Evolutionary conservation across 2,329 filamentous ascomycete genomes (phyloP).

Genomic region (Parascedosporium putredinis): DNA sequence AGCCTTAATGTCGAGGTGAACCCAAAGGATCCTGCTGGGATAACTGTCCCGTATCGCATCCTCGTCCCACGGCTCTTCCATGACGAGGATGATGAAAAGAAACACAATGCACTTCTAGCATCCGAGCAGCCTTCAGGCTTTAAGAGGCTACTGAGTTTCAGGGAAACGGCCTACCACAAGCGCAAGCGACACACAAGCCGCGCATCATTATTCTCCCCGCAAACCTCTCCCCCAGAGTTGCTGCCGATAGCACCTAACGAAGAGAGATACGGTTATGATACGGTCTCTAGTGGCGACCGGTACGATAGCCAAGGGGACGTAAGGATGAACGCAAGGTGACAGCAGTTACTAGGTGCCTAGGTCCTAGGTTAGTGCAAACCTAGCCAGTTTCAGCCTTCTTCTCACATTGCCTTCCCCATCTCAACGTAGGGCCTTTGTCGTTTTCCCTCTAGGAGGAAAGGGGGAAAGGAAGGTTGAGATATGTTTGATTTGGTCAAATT

Average conservation of each 20-base stretch:
- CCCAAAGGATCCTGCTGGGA: conserved; percentile 73
- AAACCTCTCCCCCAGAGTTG: not conserved
- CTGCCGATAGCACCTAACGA: not conserved
- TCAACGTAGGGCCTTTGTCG: too few relatives aligned
- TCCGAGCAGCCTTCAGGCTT: conserved; percentile 23
- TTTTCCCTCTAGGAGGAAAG: too few relatives aligned
- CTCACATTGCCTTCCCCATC: too few relatives aligned
- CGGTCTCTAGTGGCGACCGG: not conserved
- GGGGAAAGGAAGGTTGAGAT: too few relatives aligned
- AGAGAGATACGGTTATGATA: not conserved
- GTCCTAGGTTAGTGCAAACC: too few relatives aligned
- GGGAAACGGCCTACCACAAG: conserved; percentile 18
- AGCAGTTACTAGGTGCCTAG: not conserved
- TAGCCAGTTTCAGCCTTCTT: too few relatives aligned
- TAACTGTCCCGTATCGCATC: conserved; percentile 77
- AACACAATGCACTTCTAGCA: conserved; percentile 12
- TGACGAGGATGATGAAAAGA: conserved; percentile 30
- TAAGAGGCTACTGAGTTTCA: conserved; percentile 35
- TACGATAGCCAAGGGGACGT: not conserved
- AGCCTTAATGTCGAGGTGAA: conserved; percentile 84
- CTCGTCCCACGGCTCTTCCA: conserved; percentile 71
- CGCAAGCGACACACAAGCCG: not conserved
- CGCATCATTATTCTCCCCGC: not conserved
- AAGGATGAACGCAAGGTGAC: not conserved
- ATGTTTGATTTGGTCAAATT: too few relatives aligned